Evolutionary conservation across 331 rosid species (phyloP).

Genomic region (Dryas integrifolia): DNA sequence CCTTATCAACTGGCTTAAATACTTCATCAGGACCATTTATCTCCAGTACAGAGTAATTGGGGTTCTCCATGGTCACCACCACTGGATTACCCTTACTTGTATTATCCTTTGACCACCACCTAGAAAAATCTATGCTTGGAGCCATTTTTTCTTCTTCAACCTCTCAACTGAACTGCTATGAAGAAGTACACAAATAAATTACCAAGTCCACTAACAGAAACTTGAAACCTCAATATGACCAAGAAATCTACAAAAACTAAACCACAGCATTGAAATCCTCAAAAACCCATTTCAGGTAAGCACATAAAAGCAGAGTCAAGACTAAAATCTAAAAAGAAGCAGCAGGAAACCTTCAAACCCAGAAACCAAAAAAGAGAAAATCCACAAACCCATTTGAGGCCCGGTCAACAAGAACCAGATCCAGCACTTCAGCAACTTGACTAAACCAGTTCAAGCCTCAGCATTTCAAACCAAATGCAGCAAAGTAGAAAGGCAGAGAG

Average conservation of each 20-base stretch:
- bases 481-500: conserved; percentile 12
- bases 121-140: conserved; percentile 18
- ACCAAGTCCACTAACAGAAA: conserved; percentile 1
- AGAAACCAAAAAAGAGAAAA: conserved; percentile 13
- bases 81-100: conserved; percentile 20
- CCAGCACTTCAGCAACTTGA: conserved; percentile 22
- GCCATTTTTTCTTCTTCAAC: conserved; percentile 30
- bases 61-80: conserved; percentile 26
- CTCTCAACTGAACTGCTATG: conserved; percentile 27
- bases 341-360: conserved; percentile 3
- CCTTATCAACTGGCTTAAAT: conserved; percentile 22
- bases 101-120: conserved; percentile 18
- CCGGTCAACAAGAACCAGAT: conserved; percentile 33
- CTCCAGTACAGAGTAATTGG: conserved; percentile 23
- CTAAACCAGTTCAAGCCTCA: conserved; percentile 25
- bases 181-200: neutral
- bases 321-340: neutral
- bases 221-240: neutral
- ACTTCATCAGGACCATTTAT: conserved; percentile 22
- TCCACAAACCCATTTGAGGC: conserved; percentile 20
- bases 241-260: conserved; percentile 13
- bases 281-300: conserved; percentile 12
- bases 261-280: conserved; percentile 15
- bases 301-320: conserved; percentile 5
- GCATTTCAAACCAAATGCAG: conserved; percentile 33